Base-by-base conservation (phyloP, 306 rosid genomes). In the Calophaca sinica region DNA sequence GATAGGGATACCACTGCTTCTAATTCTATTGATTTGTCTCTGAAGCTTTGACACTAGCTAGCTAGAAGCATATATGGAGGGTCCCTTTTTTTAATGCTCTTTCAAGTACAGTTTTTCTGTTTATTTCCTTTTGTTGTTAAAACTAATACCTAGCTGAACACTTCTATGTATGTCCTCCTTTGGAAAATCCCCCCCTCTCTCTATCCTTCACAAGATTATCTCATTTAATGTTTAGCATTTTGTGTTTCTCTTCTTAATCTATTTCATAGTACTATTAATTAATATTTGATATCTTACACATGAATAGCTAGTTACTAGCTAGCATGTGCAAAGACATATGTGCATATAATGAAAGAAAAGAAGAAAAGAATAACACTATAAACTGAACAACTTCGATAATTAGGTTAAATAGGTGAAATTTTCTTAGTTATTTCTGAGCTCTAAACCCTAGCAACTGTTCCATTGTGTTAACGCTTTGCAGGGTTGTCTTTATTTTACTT, bases 11-110 rank as follows among this genome's bases (percentile, higher is more conserved):
- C 84, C 62, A 39, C 82, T 76, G 64, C 58, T 85, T 68, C 84
- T 82, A 72, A 67, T 83, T 76, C 78, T 12, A 10, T 94, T 85
- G 97, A 94, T 92, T 79, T 94, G 83, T 90, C 96, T 61, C 92
- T 92, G 46, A 94, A 84, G 83, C 96, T 94, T 79, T 94, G 87
- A 4, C 78, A 33, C 84, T 88, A 87, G 87, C 12, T 75, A 73
- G 36, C 72, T 74, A 60, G 62, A 55, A 55, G 13, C 59, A 31
- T 10, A 62, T 36, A n/a, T 2, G n/a, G 14, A 48, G 63, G 68
- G 57, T 2, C 54, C 44, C 72, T 42, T 46, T 75, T 68, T 62
- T 66, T 59, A 10, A 36, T 72, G 3, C 28, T 32, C 42, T 38
- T 2, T 59, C 72, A 52, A 74, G 82, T 62, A 63, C 85, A 82